Base-by-base conservation (phyloP, 2,329 filamentous ascomycete species). In the Colletotrichum phormii region DNA sequence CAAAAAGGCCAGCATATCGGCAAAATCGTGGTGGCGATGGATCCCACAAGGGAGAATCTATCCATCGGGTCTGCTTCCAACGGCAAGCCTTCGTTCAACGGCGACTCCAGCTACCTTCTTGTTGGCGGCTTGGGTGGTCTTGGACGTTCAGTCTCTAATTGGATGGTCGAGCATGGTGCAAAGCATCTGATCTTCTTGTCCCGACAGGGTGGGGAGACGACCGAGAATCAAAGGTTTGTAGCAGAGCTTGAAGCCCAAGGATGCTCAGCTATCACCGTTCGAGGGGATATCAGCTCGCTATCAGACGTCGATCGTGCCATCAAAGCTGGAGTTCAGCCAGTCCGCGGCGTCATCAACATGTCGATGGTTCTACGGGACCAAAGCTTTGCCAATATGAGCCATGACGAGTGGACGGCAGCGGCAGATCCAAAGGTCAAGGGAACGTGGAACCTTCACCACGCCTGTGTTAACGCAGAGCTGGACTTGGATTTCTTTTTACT, bases 1-100 rank as follows among this genome's bases (percentile, higher is more conserved):
- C 83, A 84, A 53, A 78, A 77, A 4, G 84, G 83, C 0, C 77
- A 76, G 53, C 83, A 85, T 60, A 81, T 84, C 51, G 85, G 84
- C 0, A 86, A 85, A 59, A 81, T 85, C 12, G 79, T 84, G 8
- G 33, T 81, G 72, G 58, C 72, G 72, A 58, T 68, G 54, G 37
- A 74, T 64, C 12, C 58, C 4, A 22, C 60, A 9, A 35, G 2
- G 9, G 1, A 15, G 1, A 8, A 5, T 9, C 4, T 61, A 58
- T 26, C 5, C 33, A n/a, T 13, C 22, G 4, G 5, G 3, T 29
- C 31, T 2, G 5, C 22, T 7, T 12, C 49, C 5, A 57, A 18
- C 3, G 24, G 78, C 55, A n/a, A 54, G 8, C 42, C 67, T 0
- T 55, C 24, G 1, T 71, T 67, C 2, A 57, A 67, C 11, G 5